Percentiles rank a stretch among this genome's conserved stretches.
Conservation (phyloP, 345 rosid species). For the Citrus maxima region DNA sequence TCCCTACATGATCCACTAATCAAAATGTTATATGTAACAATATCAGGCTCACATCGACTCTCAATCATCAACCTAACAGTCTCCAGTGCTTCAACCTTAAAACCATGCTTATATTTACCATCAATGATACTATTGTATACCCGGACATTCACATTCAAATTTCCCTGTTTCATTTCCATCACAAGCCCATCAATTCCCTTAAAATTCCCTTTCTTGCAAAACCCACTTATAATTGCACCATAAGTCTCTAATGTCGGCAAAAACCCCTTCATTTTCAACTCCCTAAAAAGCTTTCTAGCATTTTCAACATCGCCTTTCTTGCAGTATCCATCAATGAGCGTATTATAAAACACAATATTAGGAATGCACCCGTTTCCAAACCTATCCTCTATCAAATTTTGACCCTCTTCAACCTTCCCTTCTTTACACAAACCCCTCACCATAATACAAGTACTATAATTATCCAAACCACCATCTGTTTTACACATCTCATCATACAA, state of each 20-base stretch:
- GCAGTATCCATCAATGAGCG: slow-evolving; percentile 68
- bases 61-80: slow-evolving; percentile 47
- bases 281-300: slow-evolving; percentile 47
- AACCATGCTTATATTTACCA: slow-evolving; percentile 52
- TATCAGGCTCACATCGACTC: slow-evolving; percentile 62
- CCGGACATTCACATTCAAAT: slow-evolving; percentile 39
- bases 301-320: slow-evolving; percentile 42
- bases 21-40: slow-evolving; percentile 59
- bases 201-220: slow-evolving; percentile 59
- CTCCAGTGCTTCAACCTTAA: slow-evolving; percentile 33
- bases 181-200: slow-evolving; percentile 50
- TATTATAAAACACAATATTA: slow-evolving; percentile 72
- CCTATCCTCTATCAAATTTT: slow-evolving; percentile 54
- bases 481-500: slow-evolving; percentile 63
- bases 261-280: slow-evolving; percentile 65
- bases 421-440: slow-evolving; percentile 66
- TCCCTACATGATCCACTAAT: slow-evolving; percentile 55
- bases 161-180: slow-evolving; percentile 64
- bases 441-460: slow-evolving; percentile 66
- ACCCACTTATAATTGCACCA: slow-evolving; percentile 59
- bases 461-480: slow-evolving; percentile 52
- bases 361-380: slow-evolving; percentile 87
- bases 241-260: slow-evolving; percentile 64
- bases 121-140: slow-evolving; percentile 55
- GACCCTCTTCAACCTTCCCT: slow-evolving; percentile 66